Evolutionary conservation across 2,329 filamentous ascomycete genomes (phyloP).

Genomic region (Paecilomyces sp.): DNA sequence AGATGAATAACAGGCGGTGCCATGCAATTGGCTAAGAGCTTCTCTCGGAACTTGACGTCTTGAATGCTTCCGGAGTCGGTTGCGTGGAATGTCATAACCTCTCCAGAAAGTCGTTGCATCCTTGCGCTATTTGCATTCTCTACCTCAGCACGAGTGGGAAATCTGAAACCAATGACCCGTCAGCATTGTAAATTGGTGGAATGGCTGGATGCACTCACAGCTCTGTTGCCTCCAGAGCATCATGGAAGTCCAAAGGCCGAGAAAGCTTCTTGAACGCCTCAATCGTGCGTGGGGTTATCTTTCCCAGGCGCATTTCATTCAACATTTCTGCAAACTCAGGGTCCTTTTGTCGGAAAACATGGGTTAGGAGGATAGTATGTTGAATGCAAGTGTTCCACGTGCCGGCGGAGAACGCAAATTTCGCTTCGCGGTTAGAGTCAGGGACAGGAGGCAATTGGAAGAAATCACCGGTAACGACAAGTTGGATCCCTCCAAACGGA

Average conservation of each 20-base stretch:
- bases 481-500: constrained; percentile 91
- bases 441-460: constrained; percentile 95
- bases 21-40: constrained; percentile 83
- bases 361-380: constrained; percentile 89
- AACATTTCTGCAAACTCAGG: constrained; percentile 86
- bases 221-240: constrained; percentile 77
- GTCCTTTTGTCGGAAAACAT: constrained; percentile 95
- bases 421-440: constrained; percentile 64
- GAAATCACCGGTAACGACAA: constrained; percentile 94
- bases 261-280: constrained; percentile 66
- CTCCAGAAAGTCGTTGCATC: constrained; percentile 64
- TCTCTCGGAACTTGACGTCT: constrained; percentile 65
- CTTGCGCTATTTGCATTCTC: constrained; percentile 74
- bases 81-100: constrained; percentile 62
- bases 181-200: neutral
- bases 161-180: constrained; percentile 41
- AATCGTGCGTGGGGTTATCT: constrained; percentile 68
- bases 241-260: constrained; percentile 63
- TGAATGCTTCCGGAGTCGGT: constrained; percentile 62
- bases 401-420: constrained; percentile 86
- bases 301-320: constrained; percentile 93
- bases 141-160: constrained; percentile 84
- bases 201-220: constrained; percentile 43
- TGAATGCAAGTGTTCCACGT: constrained; percentile 92
- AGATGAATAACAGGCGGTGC: constrained; percentile 72